Percentiles rank a stretch among this genome's conserved stretches.
Evolutionary conservation across 179 eudicot species (phyloP).

Genomic region (Silene noctiflora): DNA sequence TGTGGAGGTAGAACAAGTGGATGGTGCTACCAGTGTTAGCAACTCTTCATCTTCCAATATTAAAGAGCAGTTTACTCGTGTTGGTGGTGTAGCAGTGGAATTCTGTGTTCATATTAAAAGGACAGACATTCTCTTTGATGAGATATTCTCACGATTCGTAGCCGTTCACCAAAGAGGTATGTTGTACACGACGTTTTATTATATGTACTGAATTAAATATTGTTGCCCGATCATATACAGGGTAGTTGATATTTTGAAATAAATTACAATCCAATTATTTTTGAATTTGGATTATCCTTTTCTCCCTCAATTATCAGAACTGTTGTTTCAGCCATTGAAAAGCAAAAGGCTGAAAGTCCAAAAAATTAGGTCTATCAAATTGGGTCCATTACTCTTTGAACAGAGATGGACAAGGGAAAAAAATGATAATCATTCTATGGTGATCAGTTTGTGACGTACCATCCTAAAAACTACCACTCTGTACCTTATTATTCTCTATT

Average conservation of each 20-base stretch:
- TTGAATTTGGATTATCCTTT: background rate
- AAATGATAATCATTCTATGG: background rate
- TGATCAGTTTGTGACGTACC: background rate
- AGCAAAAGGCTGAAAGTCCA: background rate
- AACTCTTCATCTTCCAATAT: constrained; percentile 48
- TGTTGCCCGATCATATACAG: background rate
- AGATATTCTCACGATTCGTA: constrained; percentile 65
- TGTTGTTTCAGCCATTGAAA: background rate
- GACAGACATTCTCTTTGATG: constrained; percentile 82
- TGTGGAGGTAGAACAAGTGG: constrained; percentile 47
- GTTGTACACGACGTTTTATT: constrained; percentile 5
- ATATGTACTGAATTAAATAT: background rate
- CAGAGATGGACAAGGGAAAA: background rate
- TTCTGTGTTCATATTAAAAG: constrained; percentile 87
- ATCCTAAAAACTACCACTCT: background rate
- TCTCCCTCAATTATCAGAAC: background rate
- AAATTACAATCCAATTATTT: background rate
- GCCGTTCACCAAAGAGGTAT: constrained; percentile 78
- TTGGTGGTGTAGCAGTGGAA: constrained; percentile 98
- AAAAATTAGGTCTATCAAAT: background rate
- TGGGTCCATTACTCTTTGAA: background rate
- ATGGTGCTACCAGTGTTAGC: constrained; percentile 29
- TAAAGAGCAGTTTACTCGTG: constrained; percentile 82
- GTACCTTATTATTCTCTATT: too few species aligned
- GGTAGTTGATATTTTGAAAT: background rate